Evolutionary conservation across 176 grass and related monocot genomes (phyloP).

Genomic region (Triticum timopheevii): DNA sequence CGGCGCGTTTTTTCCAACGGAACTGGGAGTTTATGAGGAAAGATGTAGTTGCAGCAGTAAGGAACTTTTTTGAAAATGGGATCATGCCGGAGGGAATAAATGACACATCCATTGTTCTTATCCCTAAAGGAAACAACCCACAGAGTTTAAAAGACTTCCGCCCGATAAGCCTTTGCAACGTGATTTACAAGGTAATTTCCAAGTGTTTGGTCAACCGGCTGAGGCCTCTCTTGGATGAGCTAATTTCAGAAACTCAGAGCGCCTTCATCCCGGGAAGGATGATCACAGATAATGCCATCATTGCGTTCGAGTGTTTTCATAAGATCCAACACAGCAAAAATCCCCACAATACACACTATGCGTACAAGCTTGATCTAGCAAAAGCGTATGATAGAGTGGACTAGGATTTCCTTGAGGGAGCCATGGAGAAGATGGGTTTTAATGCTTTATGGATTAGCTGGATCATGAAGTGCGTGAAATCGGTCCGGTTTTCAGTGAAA

Average conservation of each 20-base stretch:
- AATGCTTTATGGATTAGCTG: background rate
- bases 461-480: background rate
- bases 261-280: background rate
- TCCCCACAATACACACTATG: background rate
- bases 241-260: background rate
- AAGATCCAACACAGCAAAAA: background rate
- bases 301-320: background rate
- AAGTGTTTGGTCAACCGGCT: background rate
- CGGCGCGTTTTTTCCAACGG: background rate
- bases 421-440: background rate
- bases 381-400: background rate
- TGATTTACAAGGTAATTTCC: background rate
- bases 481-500: background rate
- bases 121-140: background rate
- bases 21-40: background rate
- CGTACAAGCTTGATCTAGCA: background rate
- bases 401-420: background rate
- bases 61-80: background rate
- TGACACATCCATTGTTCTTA: background rate
- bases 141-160: background rate
- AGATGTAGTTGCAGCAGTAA: background rate
- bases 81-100: background rate
- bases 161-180: background rate
- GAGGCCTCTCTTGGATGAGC: no score
- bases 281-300: background rate